These are phyloP conservation scores for Penicillium sp. DNA, from an alignment of 2,329 filamentous ascomycete species.

Conservation along the genomic window DNA sequence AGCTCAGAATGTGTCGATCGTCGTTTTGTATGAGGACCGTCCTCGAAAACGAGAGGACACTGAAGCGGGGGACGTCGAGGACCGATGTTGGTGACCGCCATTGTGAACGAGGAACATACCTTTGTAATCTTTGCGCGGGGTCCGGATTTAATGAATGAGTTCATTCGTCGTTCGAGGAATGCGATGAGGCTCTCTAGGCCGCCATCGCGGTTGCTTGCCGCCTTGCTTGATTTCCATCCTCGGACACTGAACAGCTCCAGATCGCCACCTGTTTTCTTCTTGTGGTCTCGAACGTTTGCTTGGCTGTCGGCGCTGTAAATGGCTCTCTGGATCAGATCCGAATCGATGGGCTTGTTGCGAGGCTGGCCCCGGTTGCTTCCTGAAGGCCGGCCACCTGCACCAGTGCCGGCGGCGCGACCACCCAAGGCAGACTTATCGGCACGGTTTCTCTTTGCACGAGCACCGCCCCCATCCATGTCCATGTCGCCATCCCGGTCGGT, in stretches of 20 bases:
- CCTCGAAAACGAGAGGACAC: conserved; percentile 40
- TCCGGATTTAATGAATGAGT: conserved; percentile 45
- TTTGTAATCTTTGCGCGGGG: conserved; percentile 66
- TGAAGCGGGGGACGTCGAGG: conserved; percentile 34
- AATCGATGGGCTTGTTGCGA: conserved; percentile 32
- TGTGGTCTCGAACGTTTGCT: conserved; percentile 39
- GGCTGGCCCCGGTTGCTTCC: conserved; percentile 19
- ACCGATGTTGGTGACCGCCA: conserved; percentile 41
- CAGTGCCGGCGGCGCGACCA: conserved; percentile 1
- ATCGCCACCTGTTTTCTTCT: conserved; percentile 21
- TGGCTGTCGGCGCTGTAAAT: conserved; percentile 32
- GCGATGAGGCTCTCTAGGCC: conserved; percentile 62
- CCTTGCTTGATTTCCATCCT: conserved; percentile 68
- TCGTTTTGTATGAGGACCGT: conserved; percentile 44
- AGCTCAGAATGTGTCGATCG: conserved; percentile 32
- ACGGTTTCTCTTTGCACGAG: conserved; percentile 34
- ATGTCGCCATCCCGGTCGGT: conserved; percentile 62
- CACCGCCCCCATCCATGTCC: conserved; percentile 52
- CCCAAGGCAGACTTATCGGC: conserved; percentile 3
- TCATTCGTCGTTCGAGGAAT: conserved; percentile 70
- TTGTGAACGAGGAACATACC: conserved; percentile 62
- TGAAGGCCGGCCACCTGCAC: conserved; percentile 27
- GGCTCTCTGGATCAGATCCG: conserved; percentile 37
- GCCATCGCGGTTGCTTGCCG: conserved; percentile 62
- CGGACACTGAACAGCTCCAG: conserved; percentile 47